These are phyloP conservation scores for Kwoniella pini DNA, from an alignment of 768 basidiomycete species.

Conservation along the genomic window DNA sequence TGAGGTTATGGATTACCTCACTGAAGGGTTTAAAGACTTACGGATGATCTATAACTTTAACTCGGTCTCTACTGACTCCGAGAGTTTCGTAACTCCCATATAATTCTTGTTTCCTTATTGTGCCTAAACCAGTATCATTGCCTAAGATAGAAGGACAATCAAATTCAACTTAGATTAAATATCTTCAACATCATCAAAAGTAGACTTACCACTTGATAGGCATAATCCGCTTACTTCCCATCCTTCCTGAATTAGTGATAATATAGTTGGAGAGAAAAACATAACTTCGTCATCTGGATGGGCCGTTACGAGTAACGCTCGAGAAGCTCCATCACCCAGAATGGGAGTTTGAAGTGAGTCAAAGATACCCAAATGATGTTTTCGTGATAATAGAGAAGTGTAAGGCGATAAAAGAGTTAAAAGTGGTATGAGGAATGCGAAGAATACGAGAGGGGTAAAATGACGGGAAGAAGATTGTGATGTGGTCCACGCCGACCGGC, in stretches of 20 bases:
- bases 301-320: slow-evolving; percentile 68
- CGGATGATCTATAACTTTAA: slow-evolving; percentile 71
- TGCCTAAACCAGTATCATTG: slow-evolving; percentile 75
- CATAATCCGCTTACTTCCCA: slow-evolving; percentile 66
- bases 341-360: not conserved
- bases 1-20: too few species aligned
- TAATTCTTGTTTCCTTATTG: slow-evolving; percentile 64
- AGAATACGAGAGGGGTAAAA: slow-evolving; percentile 1
- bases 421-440: slow-evolving; percentile 8
- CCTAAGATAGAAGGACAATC: slow-evolving; percentile 51
- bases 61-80: slow-evolving; percentile 62
- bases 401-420: slow-evolving; percentile 2
- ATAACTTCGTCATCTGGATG: slow-evolving; percentile 94
- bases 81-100: slow-evolving; percentile 66
- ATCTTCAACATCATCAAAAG: too few species aligned
- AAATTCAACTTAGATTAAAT: too few species aligned
- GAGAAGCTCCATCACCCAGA: not conserved
- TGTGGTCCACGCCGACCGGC: not conserved
- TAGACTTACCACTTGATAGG: slow-evolving; percentile 63
- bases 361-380: not conserved
- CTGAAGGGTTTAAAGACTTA: too few species aligned
- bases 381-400: not conserved
- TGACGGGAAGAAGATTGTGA: not conserved
- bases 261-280: slow-evolving; percentile 86
- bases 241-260: slow-evolving; percentile 58